Evolutionary conservation across 2,329 filamentous ascomycete genomes (phyloP), one percentile per base, ranked within the genome.

Genomic region (Nothophaeocryptopus gaeumannii): DNA sequence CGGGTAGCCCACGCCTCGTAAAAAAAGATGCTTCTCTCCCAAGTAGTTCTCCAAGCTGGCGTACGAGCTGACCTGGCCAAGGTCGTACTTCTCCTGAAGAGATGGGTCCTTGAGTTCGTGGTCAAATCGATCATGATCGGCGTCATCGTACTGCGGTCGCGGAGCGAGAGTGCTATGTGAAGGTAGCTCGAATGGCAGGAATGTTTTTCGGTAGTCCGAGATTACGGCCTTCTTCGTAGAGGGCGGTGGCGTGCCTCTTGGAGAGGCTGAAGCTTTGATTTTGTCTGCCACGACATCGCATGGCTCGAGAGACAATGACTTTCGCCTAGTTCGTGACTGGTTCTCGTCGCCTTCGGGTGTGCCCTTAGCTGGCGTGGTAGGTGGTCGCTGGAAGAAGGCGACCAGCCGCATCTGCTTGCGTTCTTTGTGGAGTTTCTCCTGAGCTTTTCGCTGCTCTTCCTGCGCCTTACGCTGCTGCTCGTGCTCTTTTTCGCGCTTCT

Each of bases 151-250:
- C 11, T 56, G 33, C 4, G 43, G 51, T 9, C 58, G 48, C 59
- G 78, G 76, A 0, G 90, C 89, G 45, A 96, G 60, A n/a, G 72
- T 80, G 1, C 89, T 86, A 62, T 89, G 79, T 2, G 83, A 77
- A 51, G 89, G 86, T 39, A 93, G 64, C 55, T 86, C 91, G 67
- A 96, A 97, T 0, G 88, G 84, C 30, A 89, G 79, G 63, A 97
- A 97, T 32, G 78, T 74, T 58, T 82, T 83, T 13, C 86, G 58
- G 51, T 74, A 72, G 53, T 76, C 73, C 5, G 67, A 69, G 16
- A 69, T 20, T 11, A 44, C 45, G 14, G 56, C 59, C 46, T 67
- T 70, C 41, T 49, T 52, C 2, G 15, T 51, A 7, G 56, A 47
- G 10, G 46, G 16, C 33, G 51, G 49, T 31, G 46, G 51, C 34